These are phyloP conservation scores for Aspergillus glaucus DNA, from an alignment of 2,329 filamentous ascomycete genomes.

Conservation along the genomic window DNA sequence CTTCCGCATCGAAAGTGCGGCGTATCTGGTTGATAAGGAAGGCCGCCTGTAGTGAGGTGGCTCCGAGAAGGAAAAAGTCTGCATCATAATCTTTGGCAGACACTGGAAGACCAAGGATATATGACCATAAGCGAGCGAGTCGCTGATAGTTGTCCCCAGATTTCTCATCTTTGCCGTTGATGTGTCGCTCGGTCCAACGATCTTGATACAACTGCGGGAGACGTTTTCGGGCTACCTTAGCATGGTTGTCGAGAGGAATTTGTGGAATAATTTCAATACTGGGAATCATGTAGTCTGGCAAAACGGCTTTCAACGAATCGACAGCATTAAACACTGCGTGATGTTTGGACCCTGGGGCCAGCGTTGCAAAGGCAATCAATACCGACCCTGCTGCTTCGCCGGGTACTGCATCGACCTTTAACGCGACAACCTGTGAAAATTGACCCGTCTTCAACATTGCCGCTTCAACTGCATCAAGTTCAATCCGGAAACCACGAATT, in stretches of 20 bases:
- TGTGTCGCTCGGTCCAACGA: neutral
- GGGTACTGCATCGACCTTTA: slow-evolving; percentile 7
- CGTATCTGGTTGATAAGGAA: slow-evolving; percentile 13
- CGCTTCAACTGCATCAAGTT: slow-evolving; percentile 78
- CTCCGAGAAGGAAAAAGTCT: slow-evolving; percentile 17
- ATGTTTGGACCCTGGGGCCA: slow-evolving; percentile 42
- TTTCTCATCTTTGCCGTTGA: neutral
- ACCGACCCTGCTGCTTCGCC: slow-evolving; percentile 7
- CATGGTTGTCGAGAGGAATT: slow-evolving; percentile 65
- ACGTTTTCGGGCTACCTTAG: slow-evolving; percentile 50
- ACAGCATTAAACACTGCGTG: slow-evolving; percentile 37
- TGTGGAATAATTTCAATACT: slow-evolving; percentile 60
- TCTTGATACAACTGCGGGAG: slow-evolving; percentile 8
- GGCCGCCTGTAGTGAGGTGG: slow-evolving; percentile 15
- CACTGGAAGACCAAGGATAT: slow-evolving; percentile 2
- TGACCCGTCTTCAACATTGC: slow-evolving; percentile 36
- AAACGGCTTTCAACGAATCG: slow-evolving; percentile 57
- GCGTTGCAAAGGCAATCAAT: slow-evolving; percentile 15
- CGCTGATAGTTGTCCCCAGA: neutral
- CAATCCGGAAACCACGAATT: slow-evolving; percentile 82
- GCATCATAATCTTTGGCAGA: slow-evolving; percentile 4
- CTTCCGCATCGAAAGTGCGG: slow-evolving; percentile 5
- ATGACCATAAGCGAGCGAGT: slow-evolving; percentile 4
- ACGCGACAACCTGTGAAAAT: slow-evolving; percentile 11
- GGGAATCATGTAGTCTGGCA: slow-evolving; percentile 66